Percentiles rank a stretch among this genome's conserved stretches.
These are phyloP conservation scores for Pichia insulana DNA, from an alignment of 805 yeast genomes.

Conservation along the genomic window DNA sequence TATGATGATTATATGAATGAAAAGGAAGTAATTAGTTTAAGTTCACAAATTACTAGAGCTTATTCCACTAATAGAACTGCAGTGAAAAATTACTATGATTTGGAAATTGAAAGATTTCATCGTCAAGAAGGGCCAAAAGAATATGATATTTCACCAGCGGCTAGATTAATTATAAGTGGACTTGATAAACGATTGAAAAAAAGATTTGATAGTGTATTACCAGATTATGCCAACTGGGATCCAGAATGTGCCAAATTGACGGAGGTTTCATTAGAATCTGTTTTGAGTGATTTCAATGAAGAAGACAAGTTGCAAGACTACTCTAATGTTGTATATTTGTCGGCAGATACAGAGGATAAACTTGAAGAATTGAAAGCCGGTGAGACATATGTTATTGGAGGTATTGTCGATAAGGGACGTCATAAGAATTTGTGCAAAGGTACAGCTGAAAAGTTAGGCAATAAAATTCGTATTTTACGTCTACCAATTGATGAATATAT, in stretches of 20 bases:
- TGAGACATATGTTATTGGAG: slow-evolving; percentile 81
- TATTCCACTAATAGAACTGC: slow-evolving; percentile 60
- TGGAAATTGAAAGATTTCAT: slow-evolving; percentile 1
- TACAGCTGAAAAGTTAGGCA: slow-evolving; percentile 67
- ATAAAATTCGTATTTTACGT: slow-evolving; percentile 51
- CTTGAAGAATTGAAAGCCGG: slow-evolving; percentile 57
- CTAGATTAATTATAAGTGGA: slow-evolving; percentile 53
- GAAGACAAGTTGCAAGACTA: slow-evolving; percentile 33
- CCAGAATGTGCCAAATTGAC: slow-evolving; percentile 40
- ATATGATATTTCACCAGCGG: slow-evolving; percentile 25
- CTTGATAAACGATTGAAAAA: slow-evolving; percentile 57
- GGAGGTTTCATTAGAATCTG: slow-evolving; percentile 29
- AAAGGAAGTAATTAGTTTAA: slow-evolving; percentile 58
- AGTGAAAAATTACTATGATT: slow-evolving; percentile 34
- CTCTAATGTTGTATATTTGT: slow-evolving; percentile 52
- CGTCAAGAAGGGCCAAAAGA: background rate
- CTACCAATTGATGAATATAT: slow-evolving; percentile 85
- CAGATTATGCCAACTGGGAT: slow-evolving; percentile 60
- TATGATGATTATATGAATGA: slow-evolving; percentile 87
- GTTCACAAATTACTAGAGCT: slow-evolving; percentile 72
- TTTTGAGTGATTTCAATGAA: slow-evolving; percentile 37
- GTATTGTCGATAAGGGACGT: slow-evolving; percentile 92
- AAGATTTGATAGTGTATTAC: slow-evolving; percentile 59
- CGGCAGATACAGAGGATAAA: slow-evolving; percentile 78
- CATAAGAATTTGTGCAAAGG: slow-evolving; percentile 70